phyloP scores from a whole-genome alignment of 176 grass and related monocot species.

The Bromus sterilis region DNA sequence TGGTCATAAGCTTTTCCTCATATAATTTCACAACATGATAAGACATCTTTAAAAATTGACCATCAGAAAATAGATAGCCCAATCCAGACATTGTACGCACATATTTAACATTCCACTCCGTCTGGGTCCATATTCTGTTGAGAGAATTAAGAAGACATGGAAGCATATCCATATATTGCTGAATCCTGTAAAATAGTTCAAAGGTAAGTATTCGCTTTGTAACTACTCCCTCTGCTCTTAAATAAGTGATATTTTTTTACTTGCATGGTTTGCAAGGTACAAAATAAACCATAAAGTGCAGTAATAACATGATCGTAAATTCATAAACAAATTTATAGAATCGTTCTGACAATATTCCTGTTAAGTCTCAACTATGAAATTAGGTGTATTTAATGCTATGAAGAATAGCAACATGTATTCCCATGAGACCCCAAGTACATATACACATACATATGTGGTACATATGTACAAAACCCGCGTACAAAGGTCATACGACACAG shows the following conservation, averaged over 20 bases:
- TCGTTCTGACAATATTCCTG: too few species aligned
- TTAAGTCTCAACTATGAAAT: too few species aligned
- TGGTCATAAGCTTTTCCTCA: not conserved
- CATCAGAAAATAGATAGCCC: not conserved
- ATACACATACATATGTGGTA: too few species aligned
- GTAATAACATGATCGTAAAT: not conserved
- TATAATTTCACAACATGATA: not conserved
- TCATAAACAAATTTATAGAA: not conserved
- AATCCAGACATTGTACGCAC: not conserved
- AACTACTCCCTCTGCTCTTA: too few species aligned
- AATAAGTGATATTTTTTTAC: not conserved
- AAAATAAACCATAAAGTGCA: not conserved
- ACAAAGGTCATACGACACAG: too few species aligned
- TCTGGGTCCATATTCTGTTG: not conserved
- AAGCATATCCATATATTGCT: not conserved
- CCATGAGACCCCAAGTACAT: too few species aligned
- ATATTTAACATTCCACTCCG: not conserved
- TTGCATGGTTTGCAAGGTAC: not conserved
- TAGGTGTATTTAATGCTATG: too few species aligned
- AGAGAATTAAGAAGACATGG: not conserved
- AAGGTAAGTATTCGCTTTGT: not conserved
- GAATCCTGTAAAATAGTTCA: not conserved
- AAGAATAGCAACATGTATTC: too few species aligned
- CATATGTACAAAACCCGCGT: too few species aligned
- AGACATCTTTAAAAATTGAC: not conserved